A percentile compares a stretch with the other conserved stretches of the same genome.
phyloP scores from a whole-genome alignment of 2,329 filamentous ascomycete species.

The Leptodontidium sp. region DNA sequence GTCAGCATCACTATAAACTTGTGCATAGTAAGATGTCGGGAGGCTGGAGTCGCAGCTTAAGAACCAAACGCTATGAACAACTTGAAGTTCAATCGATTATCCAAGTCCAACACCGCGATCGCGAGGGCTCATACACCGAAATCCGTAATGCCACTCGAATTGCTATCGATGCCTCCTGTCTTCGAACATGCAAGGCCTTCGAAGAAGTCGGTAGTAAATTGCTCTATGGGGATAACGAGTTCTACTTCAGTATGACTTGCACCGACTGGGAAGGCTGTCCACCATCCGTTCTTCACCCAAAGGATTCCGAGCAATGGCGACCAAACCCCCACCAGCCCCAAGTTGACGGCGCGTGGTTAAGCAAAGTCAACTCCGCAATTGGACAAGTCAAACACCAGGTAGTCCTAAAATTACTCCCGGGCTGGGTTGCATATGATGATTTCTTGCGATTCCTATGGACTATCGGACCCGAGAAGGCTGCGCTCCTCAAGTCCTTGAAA shows the following conservation, averaged over 20 bases:
- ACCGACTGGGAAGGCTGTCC: background rate
- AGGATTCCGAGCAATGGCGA: background rate
- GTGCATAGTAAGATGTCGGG: too few species aligned
- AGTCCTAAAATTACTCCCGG: background rate
- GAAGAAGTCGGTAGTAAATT: background rate
- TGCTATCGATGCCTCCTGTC: background rate
- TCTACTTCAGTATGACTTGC: background rate
- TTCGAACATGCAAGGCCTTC: background rate
- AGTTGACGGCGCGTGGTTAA: too few species aligned
- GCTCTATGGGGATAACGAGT: background rate
- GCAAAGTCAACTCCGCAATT: too few species aligned
- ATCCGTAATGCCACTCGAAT: background rate
- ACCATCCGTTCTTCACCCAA: background rate
- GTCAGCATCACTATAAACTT: too few species aligned
- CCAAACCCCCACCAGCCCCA: background rate
- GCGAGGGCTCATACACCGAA: background rate
- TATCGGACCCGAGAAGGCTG: conserved; percentile 27
- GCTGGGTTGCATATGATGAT: conserved; percentile 28
- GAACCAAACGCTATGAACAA: too few species aligned
- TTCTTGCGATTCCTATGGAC: conserved; percentile 32
- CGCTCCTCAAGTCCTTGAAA: conserved; percentile 13
- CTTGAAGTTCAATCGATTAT: too few species aligned
- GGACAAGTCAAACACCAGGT: too few species aligned
- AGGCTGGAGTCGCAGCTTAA: too few species aligned
- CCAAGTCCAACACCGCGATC: background rate